Evolutionary conservation across 2,329 filamentous ascomycete species (phyloP), one percentile per base, ranked within the genome.

Genomic region (Fusarium phyllophilum): DNA sequence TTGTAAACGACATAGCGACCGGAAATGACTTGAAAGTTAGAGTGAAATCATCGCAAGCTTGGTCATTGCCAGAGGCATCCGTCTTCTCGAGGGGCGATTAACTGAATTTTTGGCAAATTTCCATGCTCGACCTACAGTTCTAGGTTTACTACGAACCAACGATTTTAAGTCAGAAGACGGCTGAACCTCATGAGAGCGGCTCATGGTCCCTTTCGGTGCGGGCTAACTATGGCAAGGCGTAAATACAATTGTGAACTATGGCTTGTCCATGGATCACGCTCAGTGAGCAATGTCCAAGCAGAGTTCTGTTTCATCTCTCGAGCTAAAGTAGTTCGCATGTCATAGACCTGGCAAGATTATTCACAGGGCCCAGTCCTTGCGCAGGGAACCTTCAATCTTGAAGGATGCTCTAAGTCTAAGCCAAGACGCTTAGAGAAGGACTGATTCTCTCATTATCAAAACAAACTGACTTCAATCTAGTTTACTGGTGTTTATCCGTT

Each of bases 391-490:
- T 36, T 51, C 22, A n/a, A 22, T 29, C 10, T n/a, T 56, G 29
- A 45, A 29, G 31, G n/a, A 15, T 36, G 44, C 26, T 18, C 18
- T 29, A 29, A 29, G 26, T 26, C 26, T 29, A 51, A 31, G 38
- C 34, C 31, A 26, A 29, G 56, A 33, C 22, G 48, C 29, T 26
- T 39, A 36, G n/a, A 39, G 44, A 24, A 24, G 41, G 55, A 68
- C 22, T 39, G 34, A 55, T 42, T 48, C 45, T 48, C 55, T 64
- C 45, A 33, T 72, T 49, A 58, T 49, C 39, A 38, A 49, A 75
- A 59, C 68, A 72, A 75, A 60, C 51, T 57, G 54, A 73, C 54
- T 75, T 73, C 69, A 73, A 73, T 70, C 57, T 61, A 68, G 29
- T 57, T 68, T 67, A 58, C 65, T 73, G 63, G 46, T 70, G 54